Evolutionary conservation across 192 early-diverging fungal genomes (phyloP).

Genomic region (Chytriomyces sp.): DNA sequence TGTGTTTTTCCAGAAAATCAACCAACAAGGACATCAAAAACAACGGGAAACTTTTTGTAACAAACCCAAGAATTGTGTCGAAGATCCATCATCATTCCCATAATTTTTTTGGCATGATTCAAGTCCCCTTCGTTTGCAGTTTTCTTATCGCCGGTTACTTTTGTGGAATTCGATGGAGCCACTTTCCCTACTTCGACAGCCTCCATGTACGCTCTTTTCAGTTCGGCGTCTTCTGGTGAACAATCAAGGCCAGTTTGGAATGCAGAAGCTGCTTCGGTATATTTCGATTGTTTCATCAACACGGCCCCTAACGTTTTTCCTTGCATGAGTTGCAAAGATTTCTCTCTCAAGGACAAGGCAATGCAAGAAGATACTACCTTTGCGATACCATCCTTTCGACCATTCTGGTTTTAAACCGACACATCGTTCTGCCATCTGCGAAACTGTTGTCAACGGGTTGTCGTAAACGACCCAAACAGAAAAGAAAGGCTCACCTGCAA

Average conservation of each 20-base stretch:
- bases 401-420: constrained; percentile 27
- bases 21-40: too few relatives aligned
- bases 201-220: constrained; percentile 39
- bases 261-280: constrained; percentile 21
- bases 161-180: constrained; percentile 3
- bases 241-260: constrained; percentile 31
- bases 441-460: neutral
- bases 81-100: constrained; percentile 48
- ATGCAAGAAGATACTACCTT: constrained; percentile 8
- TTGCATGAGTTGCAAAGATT: neutral
- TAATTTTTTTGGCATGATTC: constrained; percentile 37
- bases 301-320: neutral
- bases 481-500: neutral
- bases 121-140: neutral
- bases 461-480: too few relatives aligned
- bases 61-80: constrained; percentile 34
- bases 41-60: too few relatives aligned
- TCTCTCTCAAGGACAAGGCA: too few relatives aligned
- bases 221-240: constrained; percentile 38
- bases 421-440: constrained; percentile 36
- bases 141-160: neutral
- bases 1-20: neutral
- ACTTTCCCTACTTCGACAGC: constrained; percentile 25
- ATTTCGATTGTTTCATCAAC: constrained; percentile 2
- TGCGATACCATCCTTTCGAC: constrained; percentile 40